Evolutionary conservation across 495 filamentous ascomycete species (phyloP).

Genomic region (Aspergillus indologenus): DNA sequence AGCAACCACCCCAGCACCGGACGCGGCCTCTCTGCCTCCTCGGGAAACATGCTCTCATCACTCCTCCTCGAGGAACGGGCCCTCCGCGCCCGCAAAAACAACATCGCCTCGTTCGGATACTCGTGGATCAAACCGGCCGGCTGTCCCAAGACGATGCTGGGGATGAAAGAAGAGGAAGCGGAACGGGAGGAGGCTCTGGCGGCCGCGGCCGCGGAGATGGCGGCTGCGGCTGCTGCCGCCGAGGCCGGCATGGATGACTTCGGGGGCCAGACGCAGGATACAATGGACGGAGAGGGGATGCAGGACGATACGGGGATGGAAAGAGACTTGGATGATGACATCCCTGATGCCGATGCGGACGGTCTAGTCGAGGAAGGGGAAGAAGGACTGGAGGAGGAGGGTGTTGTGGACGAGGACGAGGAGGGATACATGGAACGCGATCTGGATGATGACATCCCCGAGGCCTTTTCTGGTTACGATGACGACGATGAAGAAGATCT

Average conservation of each 20-base stretch:
- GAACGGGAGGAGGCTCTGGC: conserved; percentile 78
- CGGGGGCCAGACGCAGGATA: conserved; percentile 11
- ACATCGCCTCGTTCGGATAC: conserved; percentile 70
- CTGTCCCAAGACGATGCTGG: conserved; percentile 70
- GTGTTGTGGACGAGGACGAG: conserved; percentile 39
- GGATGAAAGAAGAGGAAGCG: conserved; percentile 71
- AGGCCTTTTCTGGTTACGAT: conserved; percentile 46
- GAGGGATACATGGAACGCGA: conserved; percentile 46
- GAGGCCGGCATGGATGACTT: conserved; percentile 31
- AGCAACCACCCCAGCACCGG: conserved; percentile 13
- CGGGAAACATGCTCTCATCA: conserved; percentile 49
- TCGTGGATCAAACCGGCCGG: conserved; percentile 79
- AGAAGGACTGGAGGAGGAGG: conserved; percentile 39
- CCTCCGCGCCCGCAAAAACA: conserved; percentile 63
- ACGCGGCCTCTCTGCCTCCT: conserved; percentile 28
- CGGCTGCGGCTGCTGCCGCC: conserved; percentile 59
- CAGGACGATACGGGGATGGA: conserved; percentile 38
- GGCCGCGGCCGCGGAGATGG: conserved; percentile 63
- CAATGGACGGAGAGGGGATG: conserved; percentile 29
- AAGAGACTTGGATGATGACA: conserved; percentile 20
- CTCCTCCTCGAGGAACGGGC: conserved; percentile 66
- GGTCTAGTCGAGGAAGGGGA: conserved; percentile 43
- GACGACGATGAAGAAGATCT: conserved; percentile 37
- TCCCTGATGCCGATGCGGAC: conserved; percentile 31
- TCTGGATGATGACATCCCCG: conserved; percentile 52